These are phyloP conservation scores for Diversispora eburnea DNA, from an alignment of 192 early-diverging fungal species.

Conservation along the genomic window DNA sequence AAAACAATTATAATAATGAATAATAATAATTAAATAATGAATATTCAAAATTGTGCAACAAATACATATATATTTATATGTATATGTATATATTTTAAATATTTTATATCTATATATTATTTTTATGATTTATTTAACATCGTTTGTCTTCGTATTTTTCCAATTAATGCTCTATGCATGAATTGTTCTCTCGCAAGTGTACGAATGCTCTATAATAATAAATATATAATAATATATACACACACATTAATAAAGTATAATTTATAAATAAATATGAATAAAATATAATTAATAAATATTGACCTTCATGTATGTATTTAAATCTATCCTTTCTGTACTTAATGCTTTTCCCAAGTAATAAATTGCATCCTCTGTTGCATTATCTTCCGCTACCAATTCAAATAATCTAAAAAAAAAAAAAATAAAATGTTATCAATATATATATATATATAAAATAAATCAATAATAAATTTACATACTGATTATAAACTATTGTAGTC, in stretches of 20 bases:
- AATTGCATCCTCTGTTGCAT: conserved; percentile 84
- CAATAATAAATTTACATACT: conserved; percentile 41
- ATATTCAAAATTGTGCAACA: too few species aligned
- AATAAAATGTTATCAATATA: conserved; percentile 23
- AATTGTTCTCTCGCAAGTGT: conserved; percentile 85
- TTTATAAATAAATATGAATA: background rate
- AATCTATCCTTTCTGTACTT: conserved; percentile 67
- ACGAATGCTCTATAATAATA: conserved; percentile 57
- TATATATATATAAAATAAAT: background rate
- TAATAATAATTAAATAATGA: too few species aligned
- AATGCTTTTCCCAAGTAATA: conserved; percentile 80
- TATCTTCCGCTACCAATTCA: conserved; percentile 83
- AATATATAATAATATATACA: conserved; percentile 10
- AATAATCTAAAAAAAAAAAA: conserved; percentile 61
- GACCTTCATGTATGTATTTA: conserved; percentile 76
- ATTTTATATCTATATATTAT: too few species aligned
- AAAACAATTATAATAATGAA: too few species aligned
- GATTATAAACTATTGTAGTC: conserved; percentile 65
- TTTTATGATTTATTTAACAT: conserved; percentile 26
- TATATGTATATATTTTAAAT: too few species aligned
- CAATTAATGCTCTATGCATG: conserved; percentile 74
- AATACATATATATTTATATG: too few species aligned
- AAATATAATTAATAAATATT: background rate
- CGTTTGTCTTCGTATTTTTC: conserved; percentile 58
- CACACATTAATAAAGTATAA: background rate